Conservation (phyloP, 2,329 filamentous ascomycete genomes). For the Periconia sp. region DNA sequence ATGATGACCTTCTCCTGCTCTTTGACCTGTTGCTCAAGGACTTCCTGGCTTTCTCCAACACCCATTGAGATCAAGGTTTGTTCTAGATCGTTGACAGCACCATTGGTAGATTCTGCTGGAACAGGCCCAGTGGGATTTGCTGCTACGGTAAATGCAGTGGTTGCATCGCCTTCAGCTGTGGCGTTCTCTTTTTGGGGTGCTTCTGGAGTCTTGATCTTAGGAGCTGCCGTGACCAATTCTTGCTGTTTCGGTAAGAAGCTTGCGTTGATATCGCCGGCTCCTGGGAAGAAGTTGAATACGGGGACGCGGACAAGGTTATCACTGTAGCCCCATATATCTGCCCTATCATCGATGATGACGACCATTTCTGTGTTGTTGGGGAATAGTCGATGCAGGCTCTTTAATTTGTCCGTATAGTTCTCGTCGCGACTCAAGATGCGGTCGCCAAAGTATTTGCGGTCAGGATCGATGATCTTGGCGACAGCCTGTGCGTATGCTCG, state of each 20-base stretch:
- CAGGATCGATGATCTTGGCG: slow-evolving; percentile 89
- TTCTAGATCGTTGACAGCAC: slow-evolving; percentile 67
- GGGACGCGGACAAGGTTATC: slow-evolving; percentile 93
- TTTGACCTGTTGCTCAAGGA: slow-evolving; percentile 76
- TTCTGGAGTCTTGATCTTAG: slow-evolving; percentile 24
- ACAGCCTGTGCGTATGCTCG: slow-evolving; percentile 94
- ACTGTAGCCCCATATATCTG: slow-evolving; percentile 94
- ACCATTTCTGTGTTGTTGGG: slow-evolving; percentile 99
- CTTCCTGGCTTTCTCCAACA: slow-evolving; percentile 69
- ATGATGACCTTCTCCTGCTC: slow-evolving; percentile 88
- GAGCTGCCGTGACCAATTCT: slow-evolving; percentile 36
- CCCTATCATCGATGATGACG: slow-evolving; percentile 96
- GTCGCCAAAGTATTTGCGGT: slow-evolving; percentile 88
- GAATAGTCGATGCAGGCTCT: slow-evolving; percentile 89
- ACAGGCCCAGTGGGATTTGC: slow-evolving; percentile 27
- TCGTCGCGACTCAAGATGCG: slow-evolving; percentile 96
- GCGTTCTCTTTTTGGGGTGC: slow-evolving; percentile 18
- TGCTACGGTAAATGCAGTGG: slow-evolving; percentile 22
- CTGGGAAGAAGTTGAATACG: slow-evolving; percentile 97
- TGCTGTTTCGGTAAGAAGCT: slow-evolving; percentile 86
- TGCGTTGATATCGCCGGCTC: slow-evolving; percentile 98
- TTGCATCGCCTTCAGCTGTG: slow-evolving; percentile 20
- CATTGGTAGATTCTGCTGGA: slow-evolving; percentile 38
- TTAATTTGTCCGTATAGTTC: slow-evolving; percentile 89
- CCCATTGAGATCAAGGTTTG: slow-evolving; percentile 79